A percentile compares a stretch with the other conserved stretches of the same genome.
Conservation (phyloP, 1,284 basidiomycete species). For the Rhodofomes roseus region DNA sequence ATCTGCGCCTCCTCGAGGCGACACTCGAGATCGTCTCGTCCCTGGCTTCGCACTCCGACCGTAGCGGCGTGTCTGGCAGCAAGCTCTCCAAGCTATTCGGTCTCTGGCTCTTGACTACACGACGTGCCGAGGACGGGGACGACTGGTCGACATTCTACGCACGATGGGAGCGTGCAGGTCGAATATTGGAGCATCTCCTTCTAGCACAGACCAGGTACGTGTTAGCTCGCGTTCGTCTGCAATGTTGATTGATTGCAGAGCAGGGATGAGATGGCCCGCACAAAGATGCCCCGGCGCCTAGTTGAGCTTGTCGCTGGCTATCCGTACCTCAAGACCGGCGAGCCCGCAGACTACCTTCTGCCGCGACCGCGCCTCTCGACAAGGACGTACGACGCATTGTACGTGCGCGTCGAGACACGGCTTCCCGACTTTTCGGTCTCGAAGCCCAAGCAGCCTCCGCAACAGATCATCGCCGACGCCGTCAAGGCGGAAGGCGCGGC, state of each 20-base stretch:
- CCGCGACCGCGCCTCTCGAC: slow-evolving; percentile 63
- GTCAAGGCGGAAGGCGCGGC: slow-evolving; percentile 41
- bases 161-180: slow-evolving; percentile 66
- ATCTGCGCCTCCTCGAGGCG: slow-evolving; percentile 52
- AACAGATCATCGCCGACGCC: slow-evolving; percentile 58
- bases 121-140: slow-evolving; percentile 42
- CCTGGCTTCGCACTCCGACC: slow-evolving; percentile 65
- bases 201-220: slow-evolving; percentile 62
- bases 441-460: slow-evolving; percentile 47
- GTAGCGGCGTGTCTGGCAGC: slow-evolving; percentile 68
- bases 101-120: slow-evolving; percentile 60
- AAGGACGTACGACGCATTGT: slow-evolving; percentile 54
- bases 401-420: slow-evolving; percentile 58
- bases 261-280: slow-evolving; percentile 56
- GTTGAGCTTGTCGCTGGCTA: slow-evolving; percentile 66
- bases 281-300: slow-evolving; percentile 62
- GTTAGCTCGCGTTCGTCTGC: not conserved
- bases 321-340: slow-evolving; percentile 47
- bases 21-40: slow-evolving; percentile 61
- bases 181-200: slow-evolving; percentile 71
- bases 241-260: not conserved
- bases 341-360: slow-evolving; percentile 41
- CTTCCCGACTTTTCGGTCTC: slow-evolving; percentile 30
- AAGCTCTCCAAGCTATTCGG: slow-evolving; percentile 69
- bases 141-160: slow-evolving; percentile 63